Evolutionary conservation across 1,284 basidiomycete genomes (phyloP).

Genomic region (Rhodotorula sp.): DNA sequence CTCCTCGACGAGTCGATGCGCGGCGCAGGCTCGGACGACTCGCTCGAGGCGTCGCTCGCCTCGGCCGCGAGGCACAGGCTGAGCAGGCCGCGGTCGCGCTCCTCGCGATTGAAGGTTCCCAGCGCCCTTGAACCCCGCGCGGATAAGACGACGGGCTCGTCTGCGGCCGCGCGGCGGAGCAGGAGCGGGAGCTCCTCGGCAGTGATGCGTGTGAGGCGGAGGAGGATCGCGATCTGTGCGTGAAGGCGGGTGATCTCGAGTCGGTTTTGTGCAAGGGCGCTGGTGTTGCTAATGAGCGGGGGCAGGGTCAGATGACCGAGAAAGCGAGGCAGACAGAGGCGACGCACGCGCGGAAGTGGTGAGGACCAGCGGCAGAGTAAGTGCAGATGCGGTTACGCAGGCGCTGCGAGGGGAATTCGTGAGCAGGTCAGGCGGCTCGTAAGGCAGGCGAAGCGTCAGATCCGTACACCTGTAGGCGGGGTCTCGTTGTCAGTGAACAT

Average conservation of each 20-base stretch:
- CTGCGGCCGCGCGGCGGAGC: not conserved
- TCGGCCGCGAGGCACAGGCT: not conserved
- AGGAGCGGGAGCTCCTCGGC: not conserved
- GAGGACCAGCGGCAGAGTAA: not conserved
- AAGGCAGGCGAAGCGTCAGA: not conserved
- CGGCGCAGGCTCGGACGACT: not conserved
- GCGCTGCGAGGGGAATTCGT: not conserved
- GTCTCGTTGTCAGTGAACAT: no score
- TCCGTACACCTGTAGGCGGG: not conserved
- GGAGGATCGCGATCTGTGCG: conserved; percentile 4
- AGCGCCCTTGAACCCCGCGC: no score
- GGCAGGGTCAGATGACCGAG: no score
- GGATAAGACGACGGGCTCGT: not conserved
- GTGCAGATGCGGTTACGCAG: not conserved
- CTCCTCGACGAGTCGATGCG: no score
- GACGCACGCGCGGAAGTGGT: not conserved
- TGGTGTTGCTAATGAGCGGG: not conserved
- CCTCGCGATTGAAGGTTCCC: no score
- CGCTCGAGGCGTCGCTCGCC: not conserved
- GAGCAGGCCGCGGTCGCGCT: not conserved
- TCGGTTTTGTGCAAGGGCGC: not conserved
- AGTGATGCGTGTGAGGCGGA: not conserved
- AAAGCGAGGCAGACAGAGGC: no score
- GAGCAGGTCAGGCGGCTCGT: not conserved
- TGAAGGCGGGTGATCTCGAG: conserved; percentile 2